These are phyloP conservation scores for Chalara sp. DNA, from an alignment of 2,329 filamentous ascomycete species.

Conservation along the genomic window DNA sequence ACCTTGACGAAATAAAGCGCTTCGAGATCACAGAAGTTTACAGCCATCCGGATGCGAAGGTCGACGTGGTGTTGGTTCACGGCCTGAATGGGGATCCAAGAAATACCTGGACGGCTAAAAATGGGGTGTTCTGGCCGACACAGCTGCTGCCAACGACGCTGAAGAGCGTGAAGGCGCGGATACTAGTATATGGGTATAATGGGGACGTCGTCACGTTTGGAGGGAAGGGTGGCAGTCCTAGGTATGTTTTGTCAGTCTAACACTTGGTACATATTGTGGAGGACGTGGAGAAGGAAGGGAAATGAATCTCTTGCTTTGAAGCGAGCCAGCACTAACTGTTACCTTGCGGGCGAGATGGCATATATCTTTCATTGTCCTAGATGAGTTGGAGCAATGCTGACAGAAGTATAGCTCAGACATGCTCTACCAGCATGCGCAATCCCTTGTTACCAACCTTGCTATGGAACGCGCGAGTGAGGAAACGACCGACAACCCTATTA, in stretches of 20 bases:
- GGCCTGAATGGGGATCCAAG: constrained; percentile 61
- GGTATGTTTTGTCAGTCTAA: constrained; percentile 7
- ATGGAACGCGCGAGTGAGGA: constrained; percentile 54
- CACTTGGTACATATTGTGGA: too few species aligned
- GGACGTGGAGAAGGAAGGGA: too few species aligned
- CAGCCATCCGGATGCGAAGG: constrained; percentile 50
- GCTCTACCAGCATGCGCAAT: constrained; percentile 66
- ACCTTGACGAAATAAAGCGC: constrained; percentile 38
- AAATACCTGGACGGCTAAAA: constrained; percentile 52
- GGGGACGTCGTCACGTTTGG: constrained; percentile 49
- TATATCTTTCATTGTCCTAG: background rate
- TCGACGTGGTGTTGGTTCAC: constrained; percentile 64
- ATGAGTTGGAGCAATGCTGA: constrained; percentile 5
- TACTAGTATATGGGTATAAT: constrained; percentile 71
- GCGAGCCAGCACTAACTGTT: too few species aligned
- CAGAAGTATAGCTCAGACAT: constrained; percentile 50
- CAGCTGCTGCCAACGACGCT: constrained; percentile 59
- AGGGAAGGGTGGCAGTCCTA: constrained; percentile 34
- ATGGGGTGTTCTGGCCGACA: constrained; percentile 59
- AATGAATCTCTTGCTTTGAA: too few species aligned
- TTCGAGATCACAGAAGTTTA: constrained; percentile 55
- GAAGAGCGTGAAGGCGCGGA: constrained; percentile 49
- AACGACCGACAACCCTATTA: constrained; percentile 57
- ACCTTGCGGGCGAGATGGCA: too few species aligned
- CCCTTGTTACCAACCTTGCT: constrained; percentile 54